A percentile compares a stretch with the other conserved stretches of the same genome.
Evolutionary conservation across 352 stramenopile species (phyloP).

Genomic region (Globisporangium ultimum): DNA sequence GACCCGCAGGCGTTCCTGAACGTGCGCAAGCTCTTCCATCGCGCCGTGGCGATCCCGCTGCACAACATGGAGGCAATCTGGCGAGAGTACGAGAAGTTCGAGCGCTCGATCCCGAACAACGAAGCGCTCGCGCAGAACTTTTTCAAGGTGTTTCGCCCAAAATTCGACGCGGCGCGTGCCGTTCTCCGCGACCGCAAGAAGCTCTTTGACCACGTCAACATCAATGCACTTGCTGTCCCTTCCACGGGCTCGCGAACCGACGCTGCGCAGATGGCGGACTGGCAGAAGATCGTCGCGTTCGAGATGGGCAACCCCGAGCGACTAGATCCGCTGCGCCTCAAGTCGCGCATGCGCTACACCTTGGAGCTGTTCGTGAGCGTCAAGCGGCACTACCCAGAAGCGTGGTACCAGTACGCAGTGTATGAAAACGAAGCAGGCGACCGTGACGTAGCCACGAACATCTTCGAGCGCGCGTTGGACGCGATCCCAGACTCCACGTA

Average conservation of each 20-base stretch:
- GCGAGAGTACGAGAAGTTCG: conserved; percentile 88
- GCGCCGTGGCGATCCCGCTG: conserved; percentile 71
- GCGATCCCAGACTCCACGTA: conserved; percentile 80
- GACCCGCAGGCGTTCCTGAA: conserved; percentile 71
- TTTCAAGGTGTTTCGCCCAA: conserved; percentile 85
- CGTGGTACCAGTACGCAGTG: conserved; percentile 83
- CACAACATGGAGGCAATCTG: conserved; percentile 80
- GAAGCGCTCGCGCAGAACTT: conserved; percentile 83
- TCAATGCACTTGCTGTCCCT: conserved; percentile 64
- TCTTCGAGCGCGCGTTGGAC: conserved; percentile 77
- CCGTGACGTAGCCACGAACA: conserved; percentile 48
- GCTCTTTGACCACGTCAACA: conserved; percentile 71
- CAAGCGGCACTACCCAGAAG: conserved; percentile 72
- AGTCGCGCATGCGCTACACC: conserved; percentile 80
- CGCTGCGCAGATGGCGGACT: conserved; percentile 56
- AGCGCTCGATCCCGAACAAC: conserved; percentile 86
- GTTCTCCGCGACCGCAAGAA: conserved; percentile 85
- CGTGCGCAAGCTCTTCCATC: conserved; percentile 84
- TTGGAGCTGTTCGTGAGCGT: conserved; percentile 80
- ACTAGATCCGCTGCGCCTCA: conserved; percentile 72
- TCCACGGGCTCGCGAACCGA: conserved; percentile 29
- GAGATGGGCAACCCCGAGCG: conserved; percentile 79
- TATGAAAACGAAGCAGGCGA: conserved; percentile 82
- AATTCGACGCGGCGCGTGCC: conserved; percentile 76
- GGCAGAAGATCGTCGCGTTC: conserved; percentile 78